phyloP scores from a whole-genome alignment of 345 rosid genomes.

The Pelargonium nanum region DNA sequence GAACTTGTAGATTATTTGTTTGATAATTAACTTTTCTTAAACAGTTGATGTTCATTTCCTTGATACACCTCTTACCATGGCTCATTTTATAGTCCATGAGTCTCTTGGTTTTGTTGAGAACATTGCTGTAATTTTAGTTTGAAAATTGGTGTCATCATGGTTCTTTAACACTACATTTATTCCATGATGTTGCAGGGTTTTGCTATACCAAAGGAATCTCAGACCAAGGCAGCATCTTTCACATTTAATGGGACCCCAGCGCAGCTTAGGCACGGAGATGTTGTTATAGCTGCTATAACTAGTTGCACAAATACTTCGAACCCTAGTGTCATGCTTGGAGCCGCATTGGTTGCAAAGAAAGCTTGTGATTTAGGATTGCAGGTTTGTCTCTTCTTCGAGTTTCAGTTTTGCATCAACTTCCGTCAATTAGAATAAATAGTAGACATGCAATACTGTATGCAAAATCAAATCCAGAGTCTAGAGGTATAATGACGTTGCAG shows the following conservation, averaged over 20 bases:
- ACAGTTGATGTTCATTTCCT: no score
- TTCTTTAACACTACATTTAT: neutral
- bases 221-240: conserved; percentile 58
- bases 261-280: conserved; percentile 73
- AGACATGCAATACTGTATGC: neutral
- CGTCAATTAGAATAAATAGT: neutral
- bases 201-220: conserved; percentile 72
- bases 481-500: neutral
- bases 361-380: conserved; percentile 82
- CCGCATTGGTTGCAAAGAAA: conserved; percentile 88
- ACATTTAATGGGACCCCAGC: conserved; percentile 53
- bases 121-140: neutral
- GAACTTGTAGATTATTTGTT: neutral
- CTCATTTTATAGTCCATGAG: neutral
- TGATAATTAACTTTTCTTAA: no score
- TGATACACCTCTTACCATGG: no score
- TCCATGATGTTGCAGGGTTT: conserved; percentile 42
- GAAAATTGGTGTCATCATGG: neutral
- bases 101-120: neutral
- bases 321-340: conserved; percentile 95
- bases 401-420: neutral
- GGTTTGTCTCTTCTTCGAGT: conserved; percentile 33
- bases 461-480: neutral
- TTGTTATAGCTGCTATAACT: conserved; percentile 91
- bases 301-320: conserved; percentile 98